Evolutionary conservation across 805 yeast genomes (phyloP), one percentile per base, ranked within the genome.

Genomic region (Suhomyces prunicola): DNA sequence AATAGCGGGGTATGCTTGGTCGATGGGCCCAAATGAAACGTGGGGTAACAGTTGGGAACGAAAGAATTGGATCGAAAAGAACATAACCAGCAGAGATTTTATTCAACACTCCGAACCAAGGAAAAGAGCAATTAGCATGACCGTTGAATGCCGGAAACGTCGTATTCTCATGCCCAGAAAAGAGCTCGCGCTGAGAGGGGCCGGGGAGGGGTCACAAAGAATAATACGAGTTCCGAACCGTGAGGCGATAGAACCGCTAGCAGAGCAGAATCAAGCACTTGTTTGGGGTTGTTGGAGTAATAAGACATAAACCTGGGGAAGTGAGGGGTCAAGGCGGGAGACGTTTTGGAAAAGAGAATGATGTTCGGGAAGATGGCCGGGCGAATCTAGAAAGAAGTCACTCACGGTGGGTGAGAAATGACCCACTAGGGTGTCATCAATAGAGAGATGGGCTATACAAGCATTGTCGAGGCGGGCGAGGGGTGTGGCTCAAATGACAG

Each of bases 221-320:
- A 39, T 39, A 10, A 39, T 17, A 19, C 24, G 23, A 17, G 17
- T 17, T 6, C 36, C 17, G 31, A 46, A 46, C 47, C 47, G 47
- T 44, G 27, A 36, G 47, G 47, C 47, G 35, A 44, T 44, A 27
- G 35, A 44, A 24, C 24, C 42, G 31, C 47, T 27, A 17, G 29
- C 29, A n/a, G 45, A 24, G 17, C 45, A n/a, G 45, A 42, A 22
- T 8, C 22, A 5, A 22, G 13, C 13, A 22, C 45, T 10, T 17
- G 13, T 17, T n/a, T 9, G 42, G 7, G 15, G 24, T 19, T 39
- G 10, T 39, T 10, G 24, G 42, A 8, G 24, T 10, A 9, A 10
- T 1, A 39, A 39, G 42, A 17, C 22, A 27, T 48, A 50, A 50
- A 50, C 42, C 52, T 45, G 52, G 52, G 52, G 52, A 46, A 46